Conservation (phyloP, 805 yeast species). For the Ogataea pignaliae region DNA sequence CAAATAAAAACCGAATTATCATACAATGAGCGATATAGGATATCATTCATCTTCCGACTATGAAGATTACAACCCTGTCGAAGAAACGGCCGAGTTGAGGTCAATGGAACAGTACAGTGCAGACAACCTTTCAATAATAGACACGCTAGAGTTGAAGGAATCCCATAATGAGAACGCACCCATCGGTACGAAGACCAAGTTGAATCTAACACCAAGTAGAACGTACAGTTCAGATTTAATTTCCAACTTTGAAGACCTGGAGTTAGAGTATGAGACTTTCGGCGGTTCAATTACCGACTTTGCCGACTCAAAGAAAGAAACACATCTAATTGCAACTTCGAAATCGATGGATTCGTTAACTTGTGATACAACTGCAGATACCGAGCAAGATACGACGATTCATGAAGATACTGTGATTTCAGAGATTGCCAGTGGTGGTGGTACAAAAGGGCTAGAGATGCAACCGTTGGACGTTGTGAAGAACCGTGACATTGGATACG, state of each 20-base stretch:
- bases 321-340: neutral
- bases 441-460: neutral
- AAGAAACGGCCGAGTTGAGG: constrained; percentile 9
- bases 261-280: constrained; percentile 30
- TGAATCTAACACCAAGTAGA: constrained; percentile 8
- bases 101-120: constrained; percentile 1
- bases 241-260: constrained; percentile 23
- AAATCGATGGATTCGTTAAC: constrained; percentile 16
- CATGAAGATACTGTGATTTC: constrained; percentile 2
- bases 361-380: constrained; percentile 20
- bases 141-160: neutral
- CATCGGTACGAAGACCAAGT: neutral
- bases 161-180: no score
- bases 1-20: no score
- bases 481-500: constrained; percentile 15
- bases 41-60: constrained; percentile 3
- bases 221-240: constrained; percentile 19
- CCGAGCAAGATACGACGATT: constrained; percentile 11
- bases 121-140: constrained; percentile 1
- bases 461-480: constrained; percentile 15
- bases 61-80: constrained; percentile 9
- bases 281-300: constrained; percentile 28
- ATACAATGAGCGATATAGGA: neutral
- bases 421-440: neutral
- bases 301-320: constrained; percentile 13